A percentile compares a stretch with the other conserved stretches of the same genome.
Conservation (phyloP, 2,329 filamentous ascomycete species). For the Dactylellina cionopaga region DNA sequence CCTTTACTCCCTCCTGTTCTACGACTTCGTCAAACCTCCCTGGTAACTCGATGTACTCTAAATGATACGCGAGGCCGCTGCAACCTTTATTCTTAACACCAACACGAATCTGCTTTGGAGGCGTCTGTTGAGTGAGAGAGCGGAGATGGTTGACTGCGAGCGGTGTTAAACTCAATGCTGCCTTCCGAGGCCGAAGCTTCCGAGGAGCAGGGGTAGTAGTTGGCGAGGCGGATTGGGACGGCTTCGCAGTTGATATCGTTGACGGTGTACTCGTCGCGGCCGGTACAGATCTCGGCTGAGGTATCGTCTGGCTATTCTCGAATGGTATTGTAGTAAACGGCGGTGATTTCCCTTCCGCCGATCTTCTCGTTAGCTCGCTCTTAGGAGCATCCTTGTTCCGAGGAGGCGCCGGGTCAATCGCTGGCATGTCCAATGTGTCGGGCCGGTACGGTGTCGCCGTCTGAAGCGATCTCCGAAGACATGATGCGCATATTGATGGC, state of each 20-base stretch:
- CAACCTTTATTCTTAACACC: conserved; percentile 94
- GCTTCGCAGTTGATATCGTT: neutral
- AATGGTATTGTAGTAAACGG: conserved; percentile 32
- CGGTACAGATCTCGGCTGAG: neutral
- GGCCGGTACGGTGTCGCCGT: conserved; percentile 50
- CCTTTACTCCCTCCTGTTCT: conserved; percentile 94
- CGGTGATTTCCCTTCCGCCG: conserved; percentile 10
- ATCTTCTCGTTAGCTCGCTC: conserved; percentile 33
- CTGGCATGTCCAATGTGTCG: conserved; percentile 41
- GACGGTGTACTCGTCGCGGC: neutral
- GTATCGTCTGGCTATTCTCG: neutral
- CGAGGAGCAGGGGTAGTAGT: conserved; percentile 18
- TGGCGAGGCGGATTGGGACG: neutral
- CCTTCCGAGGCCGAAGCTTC: conserved; percentile 83
- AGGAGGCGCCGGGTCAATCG: conserved; percentile 37
- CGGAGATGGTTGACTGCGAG: conserved; percentile 81
- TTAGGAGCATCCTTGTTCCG: conserved; percentile 26
- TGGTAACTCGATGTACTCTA: conserved; percentile 94
- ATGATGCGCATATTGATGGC: conserved; percentile 43
- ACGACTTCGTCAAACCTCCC: conserved; percentile 89
- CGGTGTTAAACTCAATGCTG: conserved; percentile 85
- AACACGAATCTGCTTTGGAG: conserved; percentile 91
- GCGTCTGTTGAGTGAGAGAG: conserved; percentile 80
- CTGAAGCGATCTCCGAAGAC: conserved; percentile 40
- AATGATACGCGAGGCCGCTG: conserved; percentile 89